A percentile compares a stretch with the other conserved stretches of the same genome.
These are phyloP conservation scores for Paecilomyces niveus DNA, from an alignment of 2,329 filamentous ascomycete genomes.

Conservation along the genomic window DNA sequence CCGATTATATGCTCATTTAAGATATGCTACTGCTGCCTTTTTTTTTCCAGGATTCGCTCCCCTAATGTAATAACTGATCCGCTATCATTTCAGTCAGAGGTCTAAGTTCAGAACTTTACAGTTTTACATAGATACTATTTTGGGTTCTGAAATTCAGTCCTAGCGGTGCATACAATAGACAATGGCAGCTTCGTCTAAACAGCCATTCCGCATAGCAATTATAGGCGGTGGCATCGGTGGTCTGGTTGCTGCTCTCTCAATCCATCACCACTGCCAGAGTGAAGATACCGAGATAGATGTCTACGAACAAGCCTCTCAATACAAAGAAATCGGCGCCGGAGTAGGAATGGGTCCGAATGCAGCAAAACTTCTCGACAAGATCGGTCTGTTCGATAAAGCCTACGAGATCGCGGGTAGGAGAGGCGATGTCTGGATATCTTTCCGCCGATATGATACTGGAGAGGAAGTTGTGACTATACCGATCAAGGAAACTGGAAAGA, in stretches of 20 bases:
- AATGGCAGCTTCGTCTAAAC: no score
- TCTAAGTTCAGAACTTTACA: neutral
- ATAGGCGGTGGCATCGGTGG: neutral
- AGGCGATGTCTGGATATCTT: conserved; percentile 15
- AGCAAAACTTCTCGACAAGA: conserved; percentile 6
- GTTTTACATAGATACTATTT: neutral
- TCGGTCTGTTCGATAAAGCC: conserved; percentile 24
- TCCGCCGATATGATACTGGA: no score
- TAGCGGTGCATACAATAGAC: no score
- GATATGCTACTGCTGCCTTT: no score
- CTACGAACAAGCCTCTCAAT: conserved; percentile 12
- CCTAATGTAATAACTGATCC: no score
- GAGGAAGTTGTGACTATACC: conserved; percentile 23
- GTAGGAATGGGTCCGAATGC: conserved; percentile 11
- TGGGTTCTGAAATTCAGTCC: neutral
- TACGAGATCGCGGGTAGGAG: conserved; percentile 22
- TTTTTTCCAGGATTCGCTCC: no score
- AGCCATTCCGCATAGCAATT: no score
- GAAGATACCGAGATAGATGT: conserved; percentile 6
- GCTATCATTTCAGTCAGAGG: no score
- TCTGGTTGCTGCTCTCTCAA: conserved; percentile 20
- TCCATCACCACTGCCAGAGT: conserved; percentile 21
- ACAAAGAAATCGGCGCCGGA: conserved; percentile 12
- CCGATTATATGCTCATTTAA: no score
- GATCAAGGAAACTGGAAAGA: conserved; percentile 13